Base-by-base conservation (phyloP, 169 alveolate species). In the Plasmodium gonderi region DNA sequence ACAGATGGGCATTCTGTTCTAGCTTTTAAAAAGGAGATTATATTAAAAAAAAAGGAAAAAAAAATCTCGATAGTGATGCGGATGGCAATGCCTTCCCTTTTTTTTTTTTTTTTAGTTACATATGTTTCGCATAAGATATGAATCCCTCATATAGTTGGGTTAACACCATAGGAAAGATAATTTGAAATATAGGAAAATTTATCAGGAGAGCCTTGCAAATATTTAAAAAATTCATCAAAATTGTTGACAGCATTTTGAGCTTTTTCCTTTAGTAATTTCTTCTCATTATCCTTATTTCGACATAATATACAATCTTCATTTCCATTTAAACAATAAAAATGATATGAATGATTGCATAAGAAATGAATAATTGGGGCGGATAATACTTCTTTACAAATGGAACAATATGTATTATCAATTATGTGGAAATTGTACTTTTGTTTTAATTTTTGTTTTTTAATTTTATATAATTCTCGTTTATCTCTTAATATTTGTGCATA, bases 161-260 rank as follows among this genome's bases (percentile, higher is more conserved):
- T 83, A 72, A 47, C 75, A 17, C 82, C 92, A 72, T 83, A 83
- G 5, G 92, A 83, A n/a, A 83, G 82, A 40, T 83, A 83, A 51
- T 83, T 83, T 12, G 92, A 83, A 45, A 83, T 83, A 60, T 20
- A 83, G 31, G 92, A 69, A 38, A 69, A 83, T 76, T 83, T 83
- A 72, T 83, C 83, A 14, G 75, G 54, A 17, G 92, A 69, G 20
- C 92, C 92, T 83, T 83, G 92, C 65, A 83, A 83, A 51, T 69
- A 83, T 83, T 83, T 83, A 69, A 83, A 83, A 40, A 69, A 83
- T 83, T 83, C 92, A 69, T 83, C 92, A 83, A 83, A 83, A 51
- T 83, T 83, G 26, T 44, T 69, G 54, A 83, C 38, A 29, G 92
- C 74, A 83, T 83, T 83, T 47, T 69, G 54, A n/a, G 92, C 92